Percentiles rank a stretch among this genome's conserved stretches.
Conservation (phyloP, 176 grass and related monocot species). For the Avena eriantha region DNA sequence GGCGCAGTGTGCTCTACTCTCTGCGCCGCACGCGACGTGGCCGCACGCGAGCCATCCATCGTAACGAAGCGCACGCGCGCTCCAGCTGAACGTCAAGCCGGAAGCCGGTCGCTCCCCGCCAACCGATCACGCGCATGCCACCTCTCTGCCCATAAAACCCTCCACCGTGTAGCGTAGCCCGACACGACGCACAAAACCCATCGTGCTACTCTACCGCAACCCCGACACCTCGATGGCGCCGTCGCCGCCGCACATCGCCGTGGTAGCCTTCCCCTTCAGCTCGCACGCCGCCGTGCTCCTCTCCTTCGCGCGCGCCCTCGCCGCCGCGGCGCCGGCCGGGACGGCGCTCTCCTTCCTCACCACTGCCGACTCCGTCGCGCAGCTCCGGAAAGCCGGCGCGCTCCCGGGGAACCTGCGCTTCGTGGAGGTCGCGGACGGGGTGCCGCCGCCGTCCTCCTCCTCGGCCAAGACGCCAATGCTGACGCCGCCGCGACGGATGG, state of each 20-base stretch:
- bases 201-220: background rate
- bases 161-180: background rate
- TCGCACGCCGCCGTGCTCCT: conserved; percentile 57
- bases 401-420: conserved; percentile 48
- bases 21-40: background rate
- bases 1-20: no score
- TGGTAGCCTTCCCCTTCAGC: conserved; percentile 72
- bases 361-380: conserved; percentile 21
- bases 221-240: background rate
- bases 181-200: background rate
- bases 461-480: background rate
- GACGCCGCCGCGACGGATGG: conserved; percentile 32
- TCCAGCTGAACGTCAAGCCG: background rate
- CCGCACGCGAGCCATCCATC: background rate
- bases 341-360: conserved; percentile 51
- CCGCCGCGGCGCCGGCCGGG: conserved; percentile 19
- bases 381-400: background rate
- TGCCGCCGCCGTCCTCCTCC: background rate
- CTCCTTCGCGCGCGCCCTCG: conserved; percentile 53
- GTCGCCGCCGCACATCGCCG: conserved; percentile 52
- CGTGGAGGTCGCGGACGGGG: conserved; percentile 39
- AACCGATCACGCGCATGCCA: background rate
- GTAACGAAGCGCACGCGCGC: background rate
- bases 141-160: conserved; percentile 7
- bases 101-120: background rate